Evolutionary conservation across 352 stramenopile genomes (phyloP), one percentile per base, ranked within the genome.

Genomic region (Phytophthora vignae): DNA sequence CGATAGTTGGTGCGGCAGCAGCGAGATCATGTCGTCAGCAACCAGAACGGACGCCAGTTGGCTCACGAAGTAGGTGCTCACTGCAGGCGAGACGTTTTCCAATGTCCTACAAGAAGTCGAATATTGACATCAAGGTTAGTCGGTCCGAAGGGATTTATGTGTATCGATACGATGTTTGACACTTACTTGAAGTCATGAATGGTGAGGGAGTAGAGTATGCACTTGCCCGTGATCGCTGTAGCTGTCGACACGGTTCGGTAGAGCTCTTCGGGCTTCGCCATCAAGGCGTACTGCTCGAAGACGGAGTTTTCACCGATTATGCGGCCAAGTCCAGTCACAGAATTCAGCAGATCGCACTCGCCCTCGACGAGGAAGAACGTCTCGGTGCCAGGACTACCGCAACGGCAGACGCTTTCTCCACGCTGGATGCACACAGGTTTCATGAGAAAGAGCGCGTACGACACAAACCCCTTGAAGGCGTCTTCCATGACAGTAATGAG

Each of bases 381-480:
- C 62, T 96, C 89, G 9, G 76, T 83, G 22, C 89, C 87, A 6
- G 89, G 87, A 14, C 81, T 87, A 9, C 84, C 87, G 14, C 78
- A 87, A 29, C 83, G 87, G 73, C 89, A 96, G 2, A 96, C 84
- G 33, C 87, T 92, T 65, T 96, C 89, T 21, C 79, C 81, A 25
- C 78, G 82, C 19, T 83, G 64, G 46, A 95, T 90, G 55, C 74
- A 94, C 55, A 95, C 66, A 3, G 89, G 89, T 54, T 92, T 90
- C 74, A 96, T 75, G 19, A 92, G 72, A 53, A 96, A 96, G 12
- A 96, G 77, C 12, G 87, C 87, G 50, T 95, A 96, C 14, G 86
- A 94, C n/a, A 96, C 89, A 50, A 96, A 96, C 2, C 89, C 89
- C 60, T 96, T 96, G 62, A 95, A 95, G n/a, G 83, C 79, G 55